Conservation (phyloP, 257 asterid species). For the Plectranthus barbatus region DNA sequence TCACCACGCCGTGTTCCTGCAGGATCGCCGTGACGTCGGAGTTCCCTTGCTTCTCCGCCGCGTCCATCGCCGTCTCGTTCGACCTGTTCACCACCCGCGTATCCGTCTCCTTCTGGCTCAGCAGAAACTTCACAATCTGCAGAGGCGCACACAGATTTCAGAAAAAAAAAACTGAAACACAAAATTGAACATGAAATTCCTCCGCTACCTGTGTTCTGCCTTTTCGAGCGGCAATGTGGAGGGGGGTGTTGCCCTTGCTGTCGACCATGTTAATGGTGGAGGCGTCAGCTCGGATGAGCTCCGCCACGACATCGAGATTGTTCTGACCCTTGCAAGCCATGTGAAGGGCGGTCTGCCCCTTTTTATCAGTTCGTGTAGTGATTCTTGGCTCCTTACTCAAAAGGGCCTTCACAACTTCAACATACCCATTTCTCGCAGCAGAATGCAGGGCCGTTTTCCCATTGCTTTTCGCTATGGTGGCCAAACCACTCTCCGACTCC, state of each 20-base stretch:
- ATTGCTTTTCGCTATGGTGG: conserved; percentile 43
- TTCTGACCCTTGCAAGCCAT: conserved; percentile 50
- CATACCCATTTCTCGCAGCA: conserved; percentile 45
- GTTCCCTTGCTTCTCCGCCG: conserved; percentile 29
- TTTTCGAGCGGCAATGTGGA: conserved; percentile 46
- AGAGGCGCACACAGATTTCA: background rate
- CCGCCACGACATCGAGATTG: conserved; percentile 33
- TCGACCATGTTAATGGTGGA: conserved; percentile 37
- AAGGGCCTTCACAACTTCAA: conserved; percentile 33
- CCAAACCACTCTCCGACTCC: conserved; percentile 40
- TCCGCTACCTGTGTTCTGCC: conserved; percentile 53
- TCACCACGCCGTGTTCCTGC: conserved; percentile 32
- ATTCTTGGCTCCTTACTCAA: conserved; percentile 34
- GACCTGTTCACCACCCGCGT: conserved; percentile 27
- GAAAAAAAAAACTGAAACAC: too few relatives aligned
- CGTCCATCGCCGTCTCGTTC: conserved; percentile 40
- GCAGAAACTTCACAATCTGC: conserved; percentile 31
- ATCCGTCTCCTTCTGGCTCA: conserved; percentile 14
- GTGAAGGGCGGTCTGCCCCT: conserved; percentile 55
- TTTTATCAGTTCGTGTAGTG: conserved; percentile 32
- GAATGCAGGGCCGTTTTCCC: conserved; percentile 52
- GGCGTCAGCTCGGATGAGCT: conserved; percentile 26
- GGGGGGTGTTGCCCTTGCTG: conserved; percentile 37
- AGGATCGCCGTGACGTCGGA: conserved; percentile 19
- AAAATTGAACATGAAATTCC: too few relatives aligned